A percentile compares a stretch with the other conserved stretches of the same genome.
Conservation (phyloP, 2,329 filamentous ascomycete genomes). For the Penicillium sp. region DNA sequence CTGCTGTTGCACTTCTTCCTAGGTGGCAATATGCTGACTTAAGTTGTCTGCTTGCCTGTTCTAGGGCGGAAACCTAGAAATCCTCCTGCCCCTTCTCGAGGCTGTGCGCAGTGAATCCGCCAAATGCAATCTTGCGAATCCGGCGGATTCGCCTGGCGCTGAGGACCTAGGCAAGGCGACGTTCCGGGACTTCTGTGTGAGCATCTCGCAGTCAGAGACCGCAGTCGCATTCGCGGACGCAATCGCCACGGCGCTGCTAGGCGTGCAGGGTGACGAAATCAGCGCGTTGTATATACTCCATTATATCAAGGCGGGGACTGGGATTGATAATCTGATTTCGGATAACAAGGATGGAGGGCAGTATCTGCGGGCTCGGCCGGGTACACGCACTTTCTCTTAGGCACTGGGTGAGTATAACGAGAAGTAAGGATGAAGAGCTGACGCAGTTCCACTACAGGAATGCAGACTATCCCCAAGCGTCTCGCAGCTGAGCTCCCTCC, state of each 20-base stretch:
- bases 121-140: no score
- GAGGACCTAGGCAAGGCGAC: no score
- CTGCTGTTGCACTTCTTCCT: no score
- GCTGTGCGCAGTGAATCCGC: no score
- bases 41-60: no score
- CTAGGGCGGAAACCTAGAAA: no score
- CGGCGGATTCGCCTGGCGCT: no score
- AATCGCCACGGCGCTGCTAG: slow-evolving; percentile 34
- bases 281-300: slow-evolving; percentile 60
- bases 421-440: no score
- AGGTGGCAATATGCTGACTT: no score
- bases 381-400: slow-evolving; percentile 35
- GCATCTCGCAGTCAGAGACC: neutral
- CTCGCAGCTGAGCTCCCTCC: neutral
- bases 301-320: slow-evolving; percentile 58
- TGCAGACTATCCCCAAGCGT: neutral
- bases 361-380: slow-evolving; percentile 54
- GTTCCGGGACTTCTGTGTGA: no score
- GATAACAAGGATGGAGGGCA: slow-evolving; percentile 59
- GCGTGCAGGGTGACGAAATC: slow-evolving; percentile 55
- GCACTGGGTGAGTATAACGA: no score
- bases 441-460: neutral
- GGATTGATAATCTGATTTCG: slow-evolving; percentile 56
- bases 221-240: slow-evolving; percentile 30
- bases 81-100: no score